Evolutionary conservation across 306 rosid genomes (phyloP).

Genomic region (Quercus glauca): DNA sequence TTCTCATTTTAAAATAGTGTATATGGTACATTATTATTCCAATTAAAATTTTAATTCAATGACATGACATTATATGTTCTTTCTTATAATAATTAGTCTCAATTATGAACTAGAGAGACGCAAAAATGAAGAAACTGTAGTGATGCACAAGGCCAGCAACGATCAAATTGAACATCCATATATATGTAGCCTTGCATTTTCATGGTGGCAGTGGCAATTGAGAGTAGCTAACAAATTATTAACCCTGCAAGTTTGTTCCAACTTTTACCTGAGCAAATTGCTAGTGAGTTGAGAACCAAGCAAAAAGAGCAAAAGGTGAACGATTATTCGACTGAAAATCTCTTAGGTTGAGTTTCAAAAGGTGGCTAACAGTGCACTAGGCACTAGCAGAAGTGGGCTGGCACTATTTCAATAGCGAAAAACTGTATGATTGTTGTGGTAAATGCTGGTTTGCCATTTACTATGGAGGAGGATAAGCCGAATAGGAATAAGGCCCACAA

Average conservation of each 20-base stretch:
- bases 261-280: not conserved
- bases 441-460: not conserved
- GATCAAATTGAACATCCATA: no score
- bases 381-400: not conserved
- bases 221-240: not conserved
- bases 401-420: not conserved
- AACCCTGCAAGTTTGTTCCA: not conserved
- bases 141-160: no score
- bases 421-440: not conserved
- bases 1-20: no score
- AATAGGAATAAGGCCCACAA: conserved; percentile 1
- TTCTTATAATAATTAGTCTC: no score
- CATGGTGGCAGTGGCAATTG: no score
- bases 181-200: no score
- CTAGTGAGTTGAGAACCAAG: no score
- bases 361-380: not conserved
- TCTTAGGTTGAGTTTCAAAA: not conserved
- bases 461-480: not conserved
- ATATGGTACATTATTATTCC: no score
- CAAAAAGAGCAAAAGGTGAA: not conserved
- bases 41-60: no score
- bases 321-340: not conserved
- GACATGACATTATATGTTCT: no score
- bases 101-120: no score
- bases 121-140: no score